Percentiles rank a stretch among this genome's conserved stretches.
These are phyloP conservation scores for Agaricales sp. DNA, from an alignment of 1,284 basidiomycete species.

Conservation along the genomic window DNA sequence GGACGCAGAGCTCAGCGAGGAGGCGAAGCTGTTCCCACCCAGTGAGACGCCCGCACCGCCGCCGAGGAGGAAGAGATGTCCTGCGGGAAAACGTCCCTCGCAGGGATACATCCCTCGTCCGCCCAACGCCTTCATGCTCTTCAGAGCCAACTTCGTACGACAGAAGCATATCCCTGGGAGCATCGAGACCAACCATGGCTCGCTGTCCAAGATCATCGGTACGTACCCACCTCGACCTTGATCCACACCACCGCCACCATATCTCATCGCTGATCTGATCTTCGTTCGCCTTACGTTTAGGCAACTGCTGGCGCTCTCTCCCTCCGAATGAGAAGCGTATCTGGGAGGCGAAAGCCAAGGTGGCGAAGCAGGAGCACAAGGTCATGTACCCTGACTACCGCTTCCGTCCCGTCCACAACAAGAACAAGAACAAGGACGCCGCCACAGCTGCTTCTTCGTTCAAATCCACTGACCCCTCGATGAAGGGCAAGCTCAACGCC, in stretches of 20 bases:
- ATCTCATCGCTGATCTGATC: not conserved
- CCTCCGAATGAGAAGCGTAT: slow-evolving; percentile 54
- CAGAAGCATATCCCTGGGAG: slow-evolving; percentile 74
- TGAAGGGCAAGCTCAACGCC: not conserved
- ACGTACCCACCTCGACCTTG: slow-evolving; percentile 38
- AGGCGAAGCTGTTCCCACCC: slow-evolving; percentile 35
- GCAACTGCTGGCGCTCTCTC: slow-evolving; percentile 59
- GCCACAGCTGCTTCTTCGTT: slow-evolving; percentile 3
- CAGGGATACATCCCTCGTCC: slow-evolving; percentile 79
- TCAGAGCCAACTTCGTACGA: slow-evolving; percentile 80
- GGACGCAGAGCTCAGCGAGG: no score
- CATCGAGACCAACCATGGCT: slow-evolving; percentile 78
- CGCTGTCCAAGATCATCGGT: slow-evolving; percentile 67
- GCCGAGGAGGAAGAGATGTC: slow-evolving; percentile 30
- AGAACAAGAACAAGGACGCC: slow-evolving; percentile 40
- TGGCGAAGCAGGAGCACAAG: slow-evolving; percentile 58
- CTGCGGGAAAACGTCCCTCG: slow-evolving; percentile 48
- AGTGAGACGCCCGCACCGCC: slow-evolving; percentile 25
- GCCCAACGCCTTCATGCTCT: slow-evolving; percentile 91
- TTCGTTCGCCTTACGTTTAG: slow-evolving; percentile 21
- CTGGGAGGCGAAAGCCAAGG: slow-evolving; percentile 57
- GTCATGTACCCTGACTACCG: slow-evolving; percentile 52
- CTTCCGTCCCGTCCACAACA: slow-evolving; percentile 47
- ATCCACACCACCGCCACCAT: no score
- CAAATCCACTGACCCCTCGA: not conserved